A percentile compares a stretch with the other conserved stretches of the same genome.
Evolutionary conservation across 768 basidiomycete genomes (phyloP).

Genomic region (Gelatoporia subvermispora): DNA sequence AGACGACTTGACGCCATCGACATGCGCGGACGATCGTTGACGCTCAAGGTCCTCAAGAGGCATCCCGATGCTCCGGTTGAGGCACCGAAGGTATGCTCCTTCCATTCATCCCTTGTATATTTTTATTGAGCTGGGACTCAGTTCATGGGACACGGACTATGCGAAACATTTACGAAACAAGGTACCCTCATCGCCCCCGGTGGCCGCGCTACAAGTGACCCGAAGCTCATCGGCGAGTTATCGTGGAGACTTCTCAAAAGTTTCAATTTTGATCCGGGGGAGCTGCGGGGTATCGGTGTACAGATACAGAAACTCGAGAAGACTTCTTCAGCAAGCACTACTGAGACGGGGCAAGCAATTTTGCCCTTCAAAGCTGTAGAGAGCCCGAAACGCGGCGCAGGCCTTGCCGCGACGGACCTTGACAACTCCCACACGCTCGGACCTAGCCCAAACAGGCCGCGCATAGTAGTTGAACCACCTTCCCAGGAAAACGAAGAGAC

Average conservation of each 20-base stretch:
- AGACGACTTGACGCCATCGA: conserved; percentile 62
- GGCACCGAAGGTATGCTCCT: conserved; percentile 70
- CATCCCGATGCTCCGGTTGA: conserved; percentile 84
- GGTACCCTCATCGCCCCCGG: conserved; percentile 50
- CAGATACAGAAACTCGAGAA: conserved; percentile 87
- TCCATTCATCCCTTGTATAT: not conserved
- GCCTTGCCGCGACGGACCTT: not conserved
- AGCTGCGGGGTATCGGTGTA: conserved; percentile 89
- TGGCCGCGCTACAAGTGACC: conserved; percentile 71
- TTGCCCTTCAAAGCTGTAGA: conserved; percentile 48
- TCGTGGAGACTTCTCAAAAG: conserved; percentile 72
- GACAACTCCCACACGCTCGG: not conserved
- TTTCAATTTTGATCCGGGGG: conserved; percentile 75
- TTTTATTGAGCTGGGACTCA: conserved; percentile 23
- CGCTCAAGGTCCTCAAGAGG: conserved; percentile 86
- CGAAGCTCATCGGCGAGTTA: conserved; percentile 63
- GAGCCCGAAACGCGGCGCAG: conserved; percentile 1
- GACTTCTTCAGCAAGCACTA: conserved; percentile 24
- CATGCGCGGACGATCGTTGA: conserved; percentile 70
- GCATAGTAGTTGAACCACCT: conserved; percentile 27
- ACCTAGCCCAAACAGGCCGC: not conserved
- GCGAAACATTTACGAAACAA: conserved; percentile 79
- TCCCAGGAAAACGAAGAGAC: conserved; percentile 25
- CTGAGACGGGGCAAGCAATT: conserved; percentile 50
- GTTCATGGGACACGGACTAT: conserved; percentile 91